phyloP scores from a whole-genome alignment of 192 early-diverging fungal species.

The Umbelopsis ramanniana region DNA sequence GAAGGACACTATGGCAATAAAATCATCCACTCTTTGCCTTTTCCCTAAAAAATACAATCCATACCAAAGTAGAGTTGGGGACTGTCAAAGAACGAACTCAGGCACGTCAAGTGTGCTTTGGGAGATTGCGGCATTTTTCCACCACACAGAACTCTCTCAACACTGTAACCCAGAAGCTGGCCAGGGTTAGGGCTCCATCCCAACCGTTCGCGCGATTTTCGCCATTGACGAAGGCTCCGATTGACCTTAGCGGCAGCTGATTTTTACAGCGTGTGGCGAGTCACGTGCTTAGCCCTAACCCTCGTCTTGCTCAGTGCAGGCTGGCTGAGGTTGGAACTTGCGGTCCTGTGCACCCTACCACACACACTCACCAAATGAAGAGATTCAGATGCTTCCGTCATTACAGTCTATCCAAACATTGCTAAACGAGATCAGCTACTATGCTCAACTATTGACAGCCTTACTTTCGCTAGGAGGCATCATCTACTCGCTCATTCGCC shows the following conservation, averaged over 20 bases:
- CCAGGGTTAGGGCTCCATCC: neutral
- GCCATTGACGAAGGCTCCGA: conserved; percentile 7
- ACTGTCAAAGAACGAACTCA: conserved; percentile 21
- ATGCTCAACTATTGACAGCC: conserved; percentile 38
- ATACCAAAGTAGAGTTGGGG: conserved; percentile 9
- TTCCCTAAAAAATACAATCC: neutral
- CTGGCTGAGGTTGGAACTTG: neutral
- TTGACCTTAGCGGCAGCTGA: neutral
- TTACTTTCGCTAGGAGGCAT: conserved; percentile 28
- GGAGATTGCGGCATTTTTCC: conserved; percentile 15
- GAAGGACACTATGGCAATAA: no score
- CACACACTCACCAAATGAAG: conserved; percentile 15
- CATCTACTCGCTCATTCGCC: conserved; percentile 28
- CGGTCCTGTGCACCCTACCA: neutral
- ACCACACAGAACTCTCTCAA: neutral
- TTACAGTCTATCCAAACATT: conserved; percentile 19
- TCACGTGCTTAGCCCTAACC: neutral
- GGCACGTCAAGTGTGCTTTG: conserved; percentile 7
- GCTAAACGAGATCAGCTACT: conserved; percentile 21
- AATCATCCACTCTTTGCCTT: neutral
- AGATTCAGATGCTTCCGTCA: conserved; percentile 17
- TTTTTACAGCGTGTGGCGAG: neutral
- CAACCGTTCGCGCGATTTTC: conserved; percentile 9
- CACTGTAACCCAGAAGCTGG: no score
- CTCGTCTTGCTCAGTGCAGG: neutral